These are phyloP conservation scores for Cicer yamashitae DNA, from an alignment of 306 rosid genomes.

Conservation along the genomic window DNA sequence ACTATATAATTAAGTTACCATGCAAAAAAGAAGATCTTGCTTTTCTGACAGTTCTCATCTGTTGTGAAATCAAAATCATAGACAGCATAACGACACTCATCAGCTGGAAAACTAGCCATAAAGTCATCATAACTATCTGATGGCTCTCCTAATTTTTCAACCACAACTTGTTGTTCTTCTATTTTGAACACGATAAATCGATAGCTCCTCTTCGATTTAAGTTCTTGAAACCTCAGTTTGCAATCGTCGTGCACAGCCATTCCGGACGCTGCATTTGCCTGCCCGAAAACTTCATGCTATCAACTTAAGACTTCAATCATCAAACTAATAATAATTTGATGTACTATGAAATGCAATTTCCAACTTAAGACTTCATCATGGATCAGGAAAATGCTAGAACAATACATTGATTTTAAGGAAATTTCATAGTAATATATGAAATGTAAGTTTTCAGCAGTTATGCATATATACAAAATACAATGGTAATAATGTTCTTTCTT, in stretches of 20 bases:
- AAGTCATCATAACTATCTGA: conserved; percentile 65
- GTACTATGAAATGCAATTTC: conserved; percentile 15
- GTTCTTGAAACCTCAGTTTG: conserved; percentile 77
- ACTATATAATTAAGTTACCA: conserved; percentile 51
- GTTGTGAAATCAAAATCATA: conserved; percentile 81
- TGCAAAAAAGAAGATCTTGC: conserved; percentile 92
- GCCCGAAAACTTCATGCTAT: conserved; percentile 38
- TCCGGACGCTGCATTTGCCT: conserved; percentile 89
- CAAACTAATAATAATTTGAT: neutral
- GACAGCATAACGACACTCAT: conserved; percentile 89
- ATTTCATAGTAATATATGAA: too few species aligned
- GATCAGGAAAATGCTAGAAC: neutral
- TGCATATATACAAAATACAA: neutral
- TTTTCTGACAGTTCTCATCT: conserved; percentile 77
- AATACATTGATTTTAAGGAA: too few species aligned
- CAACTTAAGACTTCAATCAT: neutral
- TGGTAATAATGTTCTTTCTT: neutral
- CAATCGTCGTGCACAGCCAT: conserved; percentile 88
- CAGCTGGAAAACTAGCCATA: conserved; percentile 63
- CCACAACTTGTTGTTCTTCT: conserved; percentile 68
- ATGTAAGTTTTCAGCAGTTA: too few species aligned
- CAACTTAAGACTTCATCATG: neutral
- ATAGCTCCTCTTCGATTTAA: conserved; percentile 68
- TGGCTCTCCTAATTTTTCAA: conserved; percentile 71
- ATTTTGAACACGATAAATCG: conserved; percentile 77